A percentile compares a stretch with the other conserved stretches of the same genome.
phyloP scores from a whole-genome alignment of 2,329 filamentous ascomycete species.

The Amesomyces nigricolor region DNA sequence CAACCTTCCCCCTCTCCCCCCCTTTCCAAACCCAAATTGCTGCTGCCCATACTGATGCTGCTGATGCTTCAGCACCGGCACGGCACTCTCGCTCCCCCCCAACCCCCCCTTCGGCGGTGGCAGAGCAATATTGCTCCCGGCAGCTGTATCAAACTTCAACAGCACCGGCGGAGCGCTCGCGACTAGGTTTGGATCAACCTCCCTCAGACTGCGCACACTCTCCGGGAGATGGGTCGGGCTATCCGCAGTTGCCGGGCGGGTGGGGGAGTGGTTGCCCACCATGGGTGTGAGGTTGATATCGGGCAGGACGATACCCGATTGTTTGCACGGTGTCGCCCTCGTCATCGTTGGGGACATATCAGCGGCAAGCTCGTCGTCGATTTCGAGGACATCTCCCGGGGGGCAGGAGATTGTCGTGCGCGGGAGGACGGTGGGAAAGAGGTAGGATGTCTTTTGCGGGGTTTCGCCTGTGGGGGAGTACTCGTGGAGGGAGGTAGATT shows the following conservation, averaged over 20 bases:
- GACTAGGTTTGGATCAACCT: slow-evolving; percentile 48
- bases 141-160: slow-evolving; percentile 37
- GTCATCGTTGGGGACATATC: too few species aligned
- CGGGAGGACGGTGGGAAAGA: slow-evolving; percentile 73
- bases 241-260: slow-evolving; percentile 11
- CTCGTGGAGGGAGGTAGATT: slow-evolving; percentile 61
- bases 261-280: neutral
- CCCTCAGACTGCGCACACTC: slow-evolving; percentile 41
- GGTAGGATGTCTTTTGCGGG: slow-evolving; percentile 73
- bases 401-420: slow-evolving; percentile 53
- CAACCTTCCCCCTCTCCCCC: slow-evolving; percentile 30
- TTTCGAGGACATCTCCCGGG: too few species aligned
- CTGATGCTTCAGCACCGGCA: slow-evolving; percentile 44
- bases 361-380: too few species aligned
- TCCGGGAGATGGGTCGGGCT: neutral
- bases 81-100: slow-evolving; percentile 30
- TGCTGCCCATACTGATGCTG: too few species aligned
- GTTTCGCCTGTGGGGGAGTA: slow-evolving; percentile 83
- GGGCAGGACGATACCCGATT: slow-evolving; percentile 16
- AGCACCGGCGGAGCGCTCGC: slow-evolving; percentile 30
- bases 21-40: too few species aligned
- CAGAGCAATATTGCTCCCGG: slow-evolving; percentile 32
- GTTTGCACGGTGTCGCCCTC: slow-evolving; percentile 20
- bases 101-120: slow-evolving; percentile 30
- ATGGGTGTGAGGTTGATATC: slow-evolving; percentile 12